Evolutionary conservation across 2,329 filamentous ascomycete genomes (phyloP).

Genomic region (Neurospora sp.): DNA sequence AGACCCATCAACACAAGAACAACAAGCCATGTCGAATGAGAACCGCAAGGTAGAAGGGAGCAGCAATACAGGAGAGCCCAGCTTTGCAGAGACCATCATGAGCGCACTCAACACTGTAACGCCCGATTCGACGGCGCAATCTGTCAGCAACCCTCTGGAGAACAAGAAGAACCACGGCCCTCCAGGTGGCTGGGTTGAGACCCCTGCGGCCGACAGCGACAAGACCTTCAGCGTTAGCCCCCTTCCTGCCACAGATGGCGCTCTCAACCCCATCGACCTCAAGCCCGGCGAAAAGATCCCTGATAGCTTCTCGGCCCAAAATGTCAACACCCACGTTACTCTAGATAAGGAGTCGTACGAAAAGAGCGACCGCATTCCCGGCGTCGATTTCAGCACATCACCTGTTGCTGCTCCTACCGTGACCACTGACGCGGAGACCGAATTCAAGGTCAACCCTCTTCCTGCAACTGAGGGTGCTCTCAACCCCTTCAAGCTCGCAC

Average conservation of each 20-base stretch:
- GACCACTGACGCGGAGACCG: conserved; percentile 59
- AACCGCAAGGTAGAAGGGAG: not conserved
- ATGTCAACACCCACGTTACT: conserved; percentile 59
- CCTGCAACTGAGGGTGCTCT: conserved; percentile 53
- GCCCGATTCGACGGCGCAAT: conserved; percentile 57
- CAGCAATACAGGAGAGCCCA: not conserved
- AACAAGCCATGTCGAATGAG: not conserved
- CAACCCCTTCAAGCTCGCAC: conserved; percentile 70
- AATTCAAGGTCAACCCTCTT: conserved; percentile 50
- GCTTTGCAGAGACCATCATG: conserved; percentile 31
- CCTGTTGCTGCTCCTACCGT: conserved; percentile 50
- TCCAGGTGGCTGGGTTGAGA: conserved; percentile 34
- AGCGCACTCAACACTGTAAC: conserved; percentile 57
- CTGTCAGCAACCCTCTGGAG: conserved; percentile 56
- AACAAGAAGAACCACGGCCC: conserved; percentile 13
- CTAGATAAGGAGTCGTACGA: conserved; percentile 79
- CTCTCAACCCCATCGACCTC: conserved; percentile 69
- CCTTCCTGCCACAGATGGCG: conserved; percentile 48
- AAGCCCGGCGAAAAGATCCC: conserved; percentile 75
- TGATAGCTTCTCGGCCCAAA: conserved; percentile 55
- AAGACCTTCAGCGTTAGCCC: conserved; percentile 38
- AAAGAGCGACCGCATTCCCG: conserved; percentile 55
- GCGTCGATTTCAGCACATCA: conserved; percentile 22
- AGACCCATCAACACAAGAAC: conserved; percentile 29
- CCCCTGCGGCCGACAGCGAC: conserved; percentile 12